Evolutionary conservation across 768 basidiomycete species (phyloP).

Genomic region (Boletellus emodensis): DNA sequence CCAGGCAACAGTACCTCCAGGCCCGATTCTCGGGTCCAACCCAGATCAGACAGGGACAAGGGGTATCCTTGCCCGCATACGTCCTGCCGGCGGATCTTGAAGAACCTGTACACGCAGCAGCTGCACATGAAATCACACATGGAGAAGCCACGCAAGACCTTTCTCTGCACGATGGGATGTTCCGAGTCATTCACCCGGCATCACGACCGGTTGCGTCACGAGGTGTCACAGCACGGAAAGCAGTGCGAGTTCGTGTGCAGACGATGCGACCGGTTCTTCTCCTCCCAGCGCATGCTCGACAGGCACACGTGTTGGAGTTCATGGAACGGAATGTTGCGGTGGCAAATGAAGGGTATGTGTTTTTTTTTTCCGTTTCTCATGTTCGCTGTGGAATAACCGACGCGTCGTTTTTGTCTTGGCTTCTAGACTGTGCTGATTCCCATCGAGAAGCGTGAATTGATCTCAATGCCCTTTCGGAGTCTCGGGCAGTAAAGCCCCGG

Average conservation of each 20-base stretch:
- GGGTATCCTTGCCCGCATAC: not conserved
- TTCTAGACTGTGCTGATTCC: too few species aligned
- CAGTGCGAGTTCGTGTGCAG: slow-evolving; percentile 1
- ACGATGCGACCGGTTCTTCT: slow-evolving; percentile 3
- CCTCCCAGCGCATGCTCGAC: slow-evolving; percentile 1
- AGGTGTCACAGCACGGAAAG: slow-evolving; percentile 1
- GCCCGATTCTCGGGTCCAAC: not conserved
- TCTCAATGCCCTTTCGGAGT: too few species aligned
- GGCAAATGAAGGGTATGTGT: not conserved
- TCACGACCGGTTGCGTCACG: slow-evolving; percentile 1
- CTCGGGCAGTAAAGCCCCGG: too few species aligned
- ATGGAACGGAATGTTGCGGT: not conserved
- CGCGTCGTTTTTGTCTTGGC: too few species aligned
- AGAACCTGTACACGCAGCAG: slow-evolving; percentile 1
- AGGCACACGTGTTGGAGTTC: slow-evolving; percentile 4
- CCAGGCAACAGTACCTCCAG: not conserved
- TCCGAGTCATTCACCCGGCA: slow-evolving; percentile 1
- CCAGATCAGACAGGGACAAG: not conserved
- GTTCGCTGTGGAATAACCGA: too few species aligned
- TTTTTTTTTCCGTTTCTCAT: too few species aligned
- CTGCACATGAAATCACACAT: not conserved
- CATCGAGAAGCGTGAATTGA: too few species aligned
- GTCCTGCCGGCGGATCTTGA: not conserved
- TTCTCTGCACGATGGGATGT: slow-evolving; percentile 3
- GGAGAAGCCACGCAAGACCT: not conserved